Conservation (phyloP, 2,329 filamentous ascomycete genomes). For the Hypoxylon sp. region DNA sequence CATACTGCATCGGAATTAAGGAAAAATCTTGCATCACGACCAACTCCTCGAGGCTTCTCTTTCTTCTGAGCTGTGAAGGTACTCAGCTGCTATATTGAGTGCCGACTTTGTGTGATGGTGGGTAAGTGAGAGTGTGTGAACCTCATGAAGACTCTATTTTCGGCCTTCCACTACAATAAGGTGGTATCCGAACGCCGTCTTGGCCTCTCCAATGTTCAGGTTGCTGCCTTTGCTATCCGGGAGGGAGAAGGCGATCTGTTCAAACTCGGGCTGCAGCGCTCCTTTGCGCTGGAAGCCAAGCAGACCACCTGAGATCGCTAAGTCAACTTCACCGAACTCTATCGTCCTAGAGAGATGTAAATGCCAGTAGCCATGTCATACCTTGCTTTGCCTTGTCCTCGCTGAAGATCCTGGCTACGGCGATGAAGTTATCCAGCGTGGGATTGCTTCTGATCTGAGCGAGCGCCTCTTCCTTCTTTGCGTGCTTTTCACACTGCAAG, state of each 20-base stretch:
- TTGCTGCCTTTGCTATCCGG: slow-evolving; percentile 63
- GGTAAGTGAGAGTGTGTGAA: too few species aligned
- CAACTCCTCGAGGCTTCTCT: slow-evolving; percentile 3
- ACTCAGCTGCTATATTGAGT: not conserved
- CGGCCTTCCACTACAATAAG: slow-evolving; percentile 77
- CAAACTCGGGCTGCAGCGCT: slow-evolving; percentile 72
- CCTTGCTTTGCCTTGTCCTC: slow-evolving; percentile 79
- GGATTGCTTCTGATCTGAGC: slow-evolving; percentile 64
- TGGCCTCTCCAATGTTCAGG: slow-evolving; percentile 70
- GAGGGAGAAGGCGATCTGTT: slow-evolving; percentile 74
- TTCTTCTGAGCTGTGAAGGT: slow-evolving; percentile 33
- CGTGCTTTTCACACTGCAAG: slow-evolving; percentile 73
- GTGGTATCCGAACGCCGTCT: slow-evolving; percentile 80
- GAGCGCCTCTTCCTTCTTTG: slow-evolving; percentile 79
- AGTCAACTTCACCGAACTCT: slow-evolving; percentile 4
- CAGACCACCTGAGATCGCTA: slow-evolving; percentile 62
- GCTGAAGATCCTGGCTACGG: slow-evolving; percentile 74
- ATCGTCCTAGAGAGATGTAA: slow-evolving; percentile 10
- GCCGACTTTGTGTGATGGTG: not conserved
- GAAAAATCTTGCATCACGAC: slow-evolving; percentile 45
- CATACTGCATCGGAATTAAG: slow-evolving; percentile 51
- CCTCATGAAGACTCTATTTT: slow-evolving; percentile 50
- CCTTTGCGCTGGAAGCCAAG: slow-evolving; percentile 78
- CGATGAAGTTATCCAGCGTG: slow-evolving; percentile 73
- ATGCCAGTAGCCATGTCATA: slow-evolving; percentile 40